A percentile compares a stretch with the other conserved stretches of the same genome.
These are phyloP conservation scores for Tetrapyrgos nigripes DNA, from an alignment of 1,284 basidiomycete genomes.

Conservation along the genomic window DNA sequence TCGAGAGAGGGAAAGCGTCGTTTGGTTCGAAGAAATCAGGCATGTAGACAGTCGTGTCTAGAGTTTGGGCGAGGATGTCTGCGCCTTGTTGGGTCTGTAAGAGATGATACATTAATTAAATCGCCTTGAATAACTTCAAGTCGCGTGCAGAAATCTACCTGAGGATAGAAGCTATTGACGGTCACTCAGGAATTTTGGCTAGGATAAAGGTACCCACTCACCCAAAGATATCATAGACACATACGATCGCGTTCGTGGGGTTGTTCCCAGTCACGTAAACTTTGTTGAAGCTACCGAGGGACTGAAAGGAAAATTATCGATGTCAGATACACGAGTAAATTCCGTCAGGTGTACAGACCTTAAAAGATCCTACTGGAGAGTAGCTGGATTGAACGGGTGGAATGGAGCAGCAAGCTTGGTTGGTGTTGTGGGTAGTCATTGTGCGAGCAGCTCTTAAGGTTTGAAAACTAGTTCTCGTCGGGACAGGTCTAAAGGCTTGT, in stretches of 20 bases:
- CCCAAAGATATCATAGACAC: constrained; percentile 73
- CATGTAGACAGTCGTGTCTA: constrained; percentile 63
- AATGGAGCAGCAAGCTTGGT: constrained; percentile 65
- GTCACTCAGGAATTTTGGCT: neutral
- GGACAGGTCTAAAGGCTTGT: no score
- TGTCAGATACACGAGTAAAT: no score
- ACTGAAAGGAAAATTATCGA: no score
- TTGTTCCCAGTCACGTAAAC: constrained; percentile 59
- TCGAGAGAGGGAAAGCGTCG: constrained; percentile 53
- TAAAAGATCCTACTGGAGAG: constrained; percentile 54
- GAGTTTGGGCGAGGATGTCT: constrained; percentile 61
- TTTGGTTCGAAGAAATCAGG: constrained; percentile 70
- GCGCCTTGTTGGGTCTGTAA: constrained; percentile 64
- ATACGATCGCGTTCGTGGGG: constrained; percentile 58
- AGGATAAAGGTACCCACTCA: constrained; percentile 26
- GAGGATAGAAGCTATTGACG: constrained; percentile 51
- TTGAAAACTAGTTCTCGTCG: no score
- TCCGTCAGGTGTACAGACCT: no score
- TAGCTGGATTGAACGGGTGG: constrained; percentile 61
- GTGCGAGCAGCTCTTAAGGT: no score
- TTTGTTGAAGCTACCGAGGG: constrained; percentile 42
- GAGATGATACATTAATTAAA: neutral
- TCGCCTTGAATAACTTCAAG: neutral
- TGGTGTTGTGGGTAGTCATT: constrained; percentile 59
- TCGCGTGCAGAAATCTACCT: neutral